Evolutionary conservation across 2,329 filamentous ascomycete genomes (phyloP), one percentile per base, ranked within the genome.

Genomic region (Orbilia ellipsospora): DNA sequence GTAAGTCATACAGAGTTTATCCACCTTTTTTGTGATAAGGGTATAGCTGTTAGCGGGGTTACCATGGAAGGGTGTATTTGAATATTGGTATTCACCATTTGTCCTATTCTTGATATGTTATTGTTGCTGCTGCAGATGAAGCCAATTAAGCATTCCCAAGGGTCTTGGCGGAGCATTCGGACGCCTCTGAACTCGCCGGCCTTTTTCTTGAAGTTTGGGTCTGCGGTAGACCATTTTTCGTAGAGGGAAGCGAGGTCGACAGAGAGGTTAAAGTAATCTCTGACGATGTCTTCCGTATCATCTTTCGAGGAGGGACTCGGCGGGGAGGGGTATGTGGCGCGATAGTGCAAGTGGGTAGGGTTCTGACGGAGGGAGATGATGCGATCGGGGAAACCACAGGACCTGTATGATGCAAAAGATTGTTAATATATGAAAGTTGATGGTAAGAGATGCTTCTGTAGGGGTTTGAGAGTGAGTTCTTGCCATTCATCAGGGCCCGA

Each of bases 71-170:
- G 13, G 5, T 1, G 44, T 36, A 18, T 48, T 48, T 4, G 15
- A 18, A 36, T 31, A 36, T 26, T 15, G 26, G 44, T 80, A 77
- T 52, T 8, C 80, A 91, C 93, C 95, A 99, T 99, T 83, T 96
- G 92, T 4, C 92, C 94, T 81, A 99, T 99, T 45, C 95, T 89
- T 1, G 90, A 87, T 75, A 99, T 99, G 81, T 99, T 97, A 84
- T 99, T 99, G 83, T 99, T 99, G 83, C 93, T 97, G 83, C 94
- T 97, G 86, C 95, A 99, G 78, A 99, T 99, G 83, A 99, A 99
- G 68, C 91, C 90, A 23, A 99, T 85, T 20, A 99, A 85, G 0
- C 95, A 90, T 82, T 99, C 95, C 95, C 96, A 99, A 0, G 94
- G 90, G 84, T 97, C 94, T 83, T 99, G 95, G 79, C 90, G 92